Evolutionary conservation across 176 grass and related monocot genomes (phyloP), one percentile per base, ranked within the genome.

Genomic region (Dactylis glomerata): DNA sequence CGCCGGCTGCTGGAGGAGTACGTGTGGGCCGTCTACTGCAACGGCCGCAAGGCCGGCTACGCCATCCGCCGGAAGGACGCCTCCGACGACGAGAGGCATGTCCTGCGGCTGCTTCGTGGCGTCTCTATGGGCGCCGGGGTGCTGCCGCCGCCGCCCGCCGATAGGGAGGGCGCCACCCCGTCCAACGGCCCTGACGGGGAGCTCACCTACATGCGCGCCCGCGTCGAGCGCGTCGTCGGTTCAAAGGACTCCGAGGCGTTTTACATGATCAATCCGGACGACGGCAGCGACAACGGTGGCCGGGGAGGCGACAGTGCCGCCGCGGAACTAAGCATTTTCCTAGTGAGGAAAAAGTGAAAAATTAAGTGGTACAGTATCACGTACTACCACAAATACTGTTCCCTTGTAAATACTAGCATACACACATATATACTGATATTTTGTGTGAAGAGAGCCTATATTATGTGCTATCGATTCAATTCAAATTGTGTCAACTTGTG

Each of bases 51-150:
- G 27, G 86, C 92, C 12, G 95, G 95, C 5, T 97, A 93, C 85
- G 84, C 90, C 66, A 97, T 97, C 83, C 82, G 95, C 5, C 81
- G 92, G 36, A 97, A 94, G 86, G 82, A 94, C 61, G 78, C 80
- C 34, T 92, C 88, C 58, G 92, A 97, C 55, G 93, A 89, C 47
- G 95, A 97, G 70, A 67, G 86, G 6, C 83, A 94, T 61, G 95
- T 97, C 40, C 68, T 97, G 54, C 88, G 92, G 30, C 79, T 94
- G 34, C 92, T 97, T 7, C 84, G 92, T 26, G 92, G 95, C 12
- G 90, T 97, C 70, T 97, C 95, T 27, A 97, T 97, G 92, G 95
- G 95, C 71, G 92, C 92, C 14, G 95, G 95, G 3, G 95, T 97
- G 59, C 75, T 97, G 38, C 92, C 95, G 64, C 83, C 80, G 24